A percentile compares a stretch with the other conserved stretches of the same genome.
phyloP scores from a whole-genome alignment of 345 rosid species.

The Noccaea caerulescens region DNA sequence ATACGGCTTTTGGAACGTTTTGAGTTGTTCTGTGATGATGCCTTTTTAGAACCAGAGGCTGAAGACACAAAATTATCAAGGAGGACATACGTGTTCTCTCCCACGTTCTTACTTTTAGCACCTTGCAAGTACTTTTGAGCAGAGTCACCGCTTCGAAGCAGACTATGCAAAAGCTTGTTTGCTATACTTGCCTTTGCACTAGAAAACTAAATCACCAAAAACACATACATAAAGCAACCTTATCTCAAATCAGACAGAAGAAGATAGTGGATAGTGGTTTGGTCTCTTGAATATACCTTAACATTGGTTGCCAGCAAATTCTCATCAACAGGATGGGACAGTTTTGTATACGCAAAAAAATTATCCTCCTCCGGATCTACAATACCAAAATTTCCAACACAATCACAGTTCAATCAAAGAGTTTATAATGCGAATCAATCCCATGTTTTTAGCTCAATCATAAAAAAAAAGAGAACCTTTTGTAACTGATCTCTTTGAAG shows the following conservation, averaged over 20 bases:
- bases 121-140: slow-evolving; percentile 82
- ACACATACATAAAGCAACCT: slow-evolving; percentile 8
- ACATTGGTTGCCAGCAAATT: slow-evolving; percentile 54
- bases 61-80: slow-evolving; percentile 71
- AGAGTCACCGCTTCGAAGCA: slow-evolving; percentile 81
- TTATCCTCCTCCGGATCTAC: slow-evolving; percentile 58
- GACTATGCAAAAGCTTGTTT: slow-evolving; percentile 66
- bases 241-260: slow-evolving; percentile 1
- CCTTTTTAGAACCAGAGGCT: slow-evolving; percentile 53
- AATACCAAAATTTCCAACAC: slow-evolving; percentile 13
- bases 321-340: slow-evolving; percentile 59
- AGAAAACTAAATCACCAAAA: slow-evolving; percentile 51
- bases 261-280: slow-evolving; percentile 19
- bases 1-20: slow-evolving; percentile 81
- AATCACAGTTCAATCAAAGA: neutral
- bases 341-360: slow-evolving; percentile 52
- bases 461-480: slow-evolving; percentile 41
- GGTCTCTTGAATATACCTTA: slow-evolving; percentile 47
- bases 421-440: neutral
- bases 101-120: slow-evolving; percentile 61
- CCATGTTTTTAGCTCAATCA: neutral
- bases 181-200: slow-evolving; percentile 57
- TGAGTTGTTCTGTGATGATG: slow-evolving; percentile 53
- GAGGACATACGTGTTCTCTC: slow-evolving; percentile 69
- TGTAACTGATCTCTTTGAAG: slow-evolving; percentile 32